Base-by-base conservation (phyloP, 805 yeast species). In the Citeromyces nyonsensis region DNA sequence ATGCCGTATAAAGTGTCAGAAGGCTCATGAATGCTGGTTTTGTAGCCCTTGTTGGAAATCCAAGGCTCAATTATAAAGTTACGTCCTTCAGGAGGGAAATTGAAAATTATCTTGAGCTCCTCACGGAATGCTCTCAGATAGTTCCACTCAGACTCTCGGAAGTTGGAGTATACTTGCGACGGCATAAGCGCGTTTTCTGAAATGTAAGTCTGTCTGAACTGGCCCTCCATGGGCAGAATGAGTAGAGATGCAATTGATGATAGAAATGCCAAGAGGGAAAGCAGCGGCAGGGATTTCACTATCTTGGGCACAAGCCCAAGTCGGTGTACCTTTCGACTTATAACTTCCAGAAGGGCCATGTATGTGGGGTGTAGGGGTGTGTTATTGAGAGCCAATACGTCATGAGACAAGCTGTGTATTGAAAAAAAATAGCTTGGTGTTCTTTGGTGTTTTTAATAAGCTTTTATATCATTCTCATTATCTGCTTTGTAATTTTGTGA, bases 141-240 rank as follows among this genome's bases (percentile, higher is more conserved):
- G 45, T 86, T 83, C 96, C 97, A 91, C 49, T 91, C 97, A 27
- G 84, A 72, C 47, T 88, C 97, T 35, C 96, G 65, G 51, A 82
- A 91, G 49, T 84, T 85, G 15, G 93, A 75, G 43, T 77, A 76
- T 3, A 91, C 97, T 51, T 91, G 97, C 1, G 94, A 86, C 6
- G 99, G 96, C 82, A 91, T 75, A 50, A 91, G 60, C 24, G 99
- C 99, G 54, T 91, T 91, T 48, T 91, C 99, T 6, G 94, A 79
- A 9, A 86, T 79, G 51, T 91, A 91, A 2, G 95, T 84, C 39
- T 63, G 55, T 35, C 96, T 61, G 50, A 59, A 83, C 47, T 82
- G 83, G 13, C 95, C 97, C 11, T 79, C 79, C 42, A 73, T 39
- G 1, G 97, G 95, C 32, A 85, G 57, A 14, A 65, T 53, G 10